These are phyloP conservation scores for Crucibulum laeve DNA, from an alignment of 768 basidiomycete genomes.

Conservation along the genomic window DNA sequence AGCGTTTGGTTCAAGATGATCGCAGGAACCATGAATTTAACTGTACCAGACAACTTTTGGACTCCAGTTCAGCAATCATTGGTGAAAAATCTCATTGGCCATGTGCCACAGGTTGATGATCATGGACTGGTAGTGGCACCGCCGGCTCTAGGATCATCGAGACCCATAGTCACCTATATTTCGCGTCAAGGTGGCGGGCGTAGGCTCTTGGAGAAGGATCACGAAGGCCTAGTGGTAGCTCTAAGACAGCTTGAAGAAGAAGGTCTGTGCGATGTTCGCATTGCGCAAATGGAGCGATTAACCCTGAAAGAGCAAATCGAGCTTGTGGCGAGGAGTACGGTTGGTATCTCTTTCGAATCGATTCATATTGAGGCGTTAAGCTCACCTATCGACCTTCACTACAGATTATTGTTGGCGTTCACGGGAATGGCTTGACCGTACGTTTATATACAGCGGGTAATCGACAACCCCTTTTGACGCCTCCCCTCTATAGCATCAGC, in stretches of 20 bases:
- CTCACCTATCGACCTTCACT: neutral
- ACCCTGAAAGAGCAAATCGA: constrained; percentile 16
- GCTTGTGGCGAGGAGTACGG: constrained; percentile 16
- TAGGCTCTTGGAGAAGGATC: constrained; percentile 15
- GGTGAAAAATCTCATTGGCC: neutral
- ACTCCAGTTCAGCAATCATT: neutral
- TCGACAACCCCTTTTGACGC: neutral
- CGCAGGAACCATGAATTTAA: constrained; percentile 20
- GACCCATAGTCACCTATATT: constrained; percentile 2
- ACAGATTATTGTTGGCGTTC: neutral
- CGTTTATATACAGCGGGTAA: neutral
- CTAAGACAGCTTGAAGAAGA: constrained; percentile 15
- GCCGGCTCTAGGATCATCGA: neutral
- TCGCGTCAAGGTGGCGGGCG: constrained; percentile 1
- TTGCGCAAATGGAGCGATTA: constrained; percentile 16
- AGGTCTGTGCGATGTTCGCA: constrained; percentile 16
- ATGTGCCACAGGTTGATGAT: neutral
- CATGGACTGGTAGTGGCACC: neutral
- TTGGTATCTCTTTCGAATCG: constrained; percentile 4
- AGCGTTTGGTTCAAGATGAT: neutral
- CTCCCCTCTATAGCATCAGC: constrained; percentile 19
- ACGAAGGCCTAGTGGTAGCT: constrained; percentile 16
- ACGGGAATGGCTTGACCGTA: neutral
- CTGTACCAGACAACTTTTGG: constrained; percentile 5
- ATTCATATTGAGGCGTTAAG: neutral